These are phyloP conservation scores for Saturnispora sekii DNA, from an alignment of 805 yeast species.

Conservation along the genomic window DNA sequence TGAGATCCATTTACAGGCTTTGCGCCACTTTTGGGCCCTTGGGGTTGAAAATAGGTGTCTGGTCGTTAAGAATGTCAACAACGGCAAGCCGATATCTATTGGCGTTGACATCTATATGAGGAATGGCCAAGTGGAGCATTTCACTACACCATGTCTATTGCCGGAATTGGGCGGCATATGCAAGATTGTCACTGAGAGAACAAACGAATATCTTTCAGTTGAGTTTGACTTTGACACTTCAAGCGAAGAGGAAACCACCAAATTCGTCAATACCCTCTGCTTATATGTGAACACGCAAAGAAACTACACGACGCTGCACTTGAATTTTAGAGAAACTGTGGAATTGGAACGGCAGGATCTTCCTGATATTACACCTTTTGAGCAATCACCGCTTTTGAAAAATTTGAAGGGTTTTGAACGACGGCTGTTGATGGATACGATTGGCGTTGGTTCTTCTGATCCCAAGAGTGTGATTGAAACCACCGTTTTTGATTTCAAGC, in stretches of 20 bases:
- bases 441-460: neutral
- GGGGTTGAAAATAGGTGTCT: constrained; percentile 75
- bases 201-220: constrained; percentile 44
- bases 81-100: constrained; percentile 45
- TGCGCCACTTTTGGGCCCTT: constrained; percentile 85
- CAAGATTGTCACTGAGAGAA: constrained; percentile 32
- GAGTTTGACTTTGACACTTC: constrained; percentile 28
- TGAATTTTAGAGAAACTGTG: constrained; percentile 15
- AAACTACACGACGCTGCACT: constrained; percentile 27
- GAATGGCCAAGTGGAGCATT: constrained; percentile 28
- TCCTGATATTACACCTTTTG: constrained; percentile 11
- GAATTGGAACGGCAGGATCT: constrained; percentile 1
- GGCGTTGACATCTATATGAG: constrained; percentile 27
- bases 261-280: constrained; percentile 35
- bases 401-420: constrained; percentile 18
- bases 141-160: constrained; percentile 56
- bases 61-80: constrained; percentile 60
- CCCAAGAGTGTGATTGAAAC: constrained; percentile 23
- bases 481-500: constrained; percentile 44
- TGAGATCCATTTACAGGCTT: constrained; percentile 63
- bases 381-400: constrained; percentile 15
- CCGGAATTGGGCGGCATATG: constrained; percentile 47
- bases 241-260: constrained; percentile 26
- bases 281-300: constrained; percentile 42
- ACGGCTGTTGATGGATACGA: constrained; percentile 9